phyloP scores from a whole-genome alignment of 768 basidiomycete genomes.

The Filobasidium floriforme region DNA sequence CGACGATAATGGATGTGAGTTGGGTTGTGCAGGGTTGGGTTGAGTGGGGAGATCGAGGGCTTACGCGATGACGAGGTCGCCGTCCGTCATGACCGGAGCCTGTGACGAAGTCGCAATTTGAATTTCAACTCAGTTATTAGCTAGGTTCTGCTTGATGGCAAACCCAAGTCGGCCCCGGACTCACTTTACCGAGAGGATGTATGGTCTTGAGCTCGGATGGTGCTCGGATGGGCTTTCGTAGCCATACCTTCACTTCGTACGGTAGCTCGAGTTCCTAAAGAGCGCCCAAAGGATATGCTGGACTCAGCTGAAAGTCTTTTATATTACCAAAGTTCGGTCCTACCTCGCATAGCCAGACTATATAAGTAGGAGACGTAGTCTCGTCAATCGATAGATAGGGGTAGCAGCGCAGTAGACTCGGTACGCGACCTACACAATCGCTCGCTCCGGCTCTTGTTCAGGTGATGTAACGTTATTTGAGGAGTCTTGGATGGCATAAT shows the following conservation, averaged over 20 bases:
- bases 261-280: constrained; percentile 34
- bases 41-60: not conserved
- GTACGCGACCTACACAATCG: constrained; percentile 33
- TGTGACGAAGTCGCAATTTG: not conserved
- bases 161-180: not conserved
- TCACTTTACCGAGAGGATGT: constrained; percentile 34
- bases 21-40: not conserved
- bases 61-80: constrained; percentile 20
- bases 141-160: not conserved
- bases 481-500: not conserved
- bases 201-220: constrained; percentile 34
- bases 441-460: constrained; percentile 37
- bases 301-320: not conserved
- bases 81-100: constrained; percentile 19
- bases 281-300: too few species aligned
- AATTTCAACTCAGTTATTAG: not conserved
- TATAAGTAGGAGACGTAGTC: not conserved
- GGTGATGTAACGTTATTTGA: constrained; percentile 38
- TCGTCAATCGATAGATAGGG: not conserved
- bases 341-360: constrained; percentile 38
- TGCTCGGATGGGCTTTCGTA: constrained; percentile 26
- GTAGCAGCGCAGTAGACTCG: too few species aligned
- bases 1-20: not conserved
- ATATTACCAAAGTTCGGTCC: not conserved
- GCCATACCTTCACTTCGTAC: constrained; percentile 39